Conservation (phyloP, 192 early-diverging fungal species). For the Mortierella alpina region DNA sequence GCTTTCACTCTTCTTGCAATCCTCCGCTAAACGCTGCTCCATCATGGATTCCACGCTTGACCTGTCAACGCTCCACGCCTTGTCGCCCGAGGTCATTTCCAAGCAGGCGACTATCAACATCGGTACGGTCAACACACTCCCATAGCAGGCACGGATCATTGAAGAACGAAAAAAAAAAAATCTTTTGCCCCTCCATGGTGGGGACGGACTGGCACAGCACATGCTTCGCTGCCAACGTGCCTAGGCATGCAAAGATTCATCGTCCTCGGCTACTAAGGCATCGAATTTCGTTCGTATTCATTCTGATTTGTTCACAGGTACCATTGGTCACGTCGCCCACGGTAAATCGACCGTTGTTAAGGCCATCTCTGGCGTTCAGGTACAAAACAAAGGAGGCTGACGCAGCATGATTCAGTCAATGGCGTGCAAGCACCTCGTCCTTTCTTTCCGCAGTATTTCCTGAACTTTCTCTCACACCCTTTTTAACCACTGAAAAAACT, state of each 20-base stretch:
- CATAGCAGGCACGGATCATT: too few species aligned
- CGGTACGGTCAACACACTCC: conserved; percentile 60
- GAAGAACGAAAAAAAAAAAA: background rate
- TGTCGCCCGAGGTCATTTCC: conserved; percentile 95
- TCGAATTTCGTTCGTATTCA: too few species aligned
- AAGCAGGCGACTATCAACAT: conserved; percentile 99
- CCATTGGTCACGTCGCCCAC: conserved; percentile 99
- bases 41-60: conserved; percentile 43
- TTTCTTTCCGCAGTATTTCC: too few species aligned
- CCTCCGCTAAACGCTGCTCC: background rate
- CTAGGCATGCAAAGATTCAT: too few species aligned
- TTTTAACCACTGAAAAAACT: background rate
- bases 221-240: too few species aligned
- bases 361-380: conserved; percentile 96
- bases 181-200: background rate
- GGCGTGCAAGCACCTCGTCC: too few species aligned
- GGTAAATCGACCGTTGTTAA: conserved; percentile 99
- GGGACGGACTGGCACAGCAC: background rate
- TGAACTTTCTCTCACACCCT: background rate
- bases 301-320: conserved; percentile 65
- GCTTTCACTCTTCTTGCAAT: too few species aligned
- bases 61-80: conserved; percentile 71
- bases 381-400: conserved; percentile 20
- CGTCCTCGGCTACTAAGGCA: too few species aligned
- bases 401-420: too few species aligned